phyloP scores from a whole-genome alignment of 2,329 filamentous ascomycete species.

The Trichoderma breve region DNA sequence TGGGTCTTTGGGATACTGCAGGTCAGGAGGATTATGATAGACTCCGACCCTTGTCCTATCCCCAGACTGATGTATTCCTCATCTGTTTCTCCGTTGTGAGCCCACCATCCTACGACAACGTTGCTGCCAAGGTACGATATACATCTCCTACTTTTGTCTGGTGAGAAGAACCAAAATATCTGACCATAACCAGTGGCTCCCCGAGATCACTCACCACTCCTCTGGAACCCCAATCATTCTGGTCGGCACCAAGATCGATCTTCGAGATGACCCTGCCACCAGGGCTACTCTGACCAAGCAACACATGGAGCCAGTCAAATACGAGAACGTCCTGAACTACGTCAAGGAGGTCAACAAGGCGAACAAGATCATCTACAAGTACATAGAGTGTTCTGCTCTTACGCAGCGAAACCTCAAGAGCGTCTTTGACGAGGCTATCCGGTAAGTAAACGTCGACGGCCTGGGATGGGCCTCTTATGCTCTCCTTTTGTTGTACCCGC shows the following conservation, averaged over 20 bases:
- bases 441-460: slow-evolving; percentile 57
- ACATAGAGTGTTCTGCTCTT: slow-evolving; percentile 94
- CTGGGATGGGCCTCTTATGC: not conserved
- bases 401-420: slow-evolving; percentile 97
- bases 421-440: slow-evolving; percentile 97
- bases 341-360: slow-evolving; percentile 67
- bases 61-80: slow-evolving; percentile 96
- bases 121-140: slow-evolving; percentile 83
- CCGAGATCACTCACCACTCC: slow-evolving; percentile 95
- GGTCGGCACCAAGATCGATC: slow-evolving; percentile 93
- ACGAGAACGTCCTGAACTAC: slow-evolving; percentile 83
- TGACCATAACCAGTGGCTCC: slow-evolving; percentile 70
- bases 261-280: slow-evolving; percentile 83
- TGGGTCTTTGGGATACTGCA: slow-evolving; percentile 97
- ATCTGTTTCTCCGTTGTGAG: slow-evolving; percentile 99
- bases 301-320: slow-evolving; percentile 96
- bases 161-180: slow-evolving; percentile 18
- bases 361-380: slow-evolving; percentile 79
- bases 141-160: not conserved
- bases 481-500: no score
- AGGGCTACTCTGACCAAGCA: slow-evolving; percentile 80
- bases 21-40: slow-evolving; percentile 98
- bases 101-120: slow-evolving; percentile 97
- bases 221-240: slow-evolving; percentile 95
- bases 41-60: slow-evolving; percentile 91